Evolutionary conservation across 768 basidiomycete genomes (phyloP).

Genomic region (Boletus speciosus): DNA sequence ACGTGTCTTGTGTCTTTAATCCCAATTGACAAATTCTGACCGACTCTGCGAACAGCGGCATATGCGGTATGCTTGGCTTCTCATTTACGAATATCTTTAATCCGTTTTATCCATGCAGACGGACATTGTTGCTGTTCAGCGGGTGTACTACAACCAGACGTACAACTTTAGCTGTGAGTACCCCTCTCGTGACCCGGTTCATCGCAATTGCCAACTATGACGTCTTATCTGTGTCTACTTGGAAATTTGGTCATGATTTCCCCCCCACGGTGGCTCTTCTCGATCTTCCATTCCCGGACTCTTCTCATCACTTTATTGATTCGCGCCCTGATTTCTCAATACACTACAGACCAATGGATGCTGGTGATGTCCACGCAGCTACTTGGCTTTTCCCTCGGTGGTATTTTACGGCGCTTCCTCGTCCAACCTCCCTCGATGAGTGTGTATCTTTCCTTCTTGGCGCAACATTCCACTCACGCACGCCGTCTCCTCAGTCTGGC

Average conservation of each 20-base stretch:
- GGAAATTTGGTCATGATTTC: background rate
- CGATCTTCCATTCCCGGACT: background rate
- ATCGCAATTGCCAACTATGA: background rate
- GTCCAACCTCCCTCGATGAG: constrained; percentile 66
- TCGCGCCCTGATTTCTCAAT: background rate
- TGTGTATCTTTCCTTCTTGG: constrained; percentile 21
- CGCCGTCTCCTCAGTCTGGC: constrained; percentile 61
- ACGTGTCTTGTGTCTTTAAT: constrained; percentile 1
- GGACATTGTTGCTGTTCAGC: constrained; percentile 71
- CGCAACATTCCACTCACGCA: background rate
- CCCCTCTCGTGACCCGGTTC: background rate
- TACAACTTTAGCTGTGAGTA: constrained; percentile 49
- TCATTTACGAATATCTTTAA: background rate
- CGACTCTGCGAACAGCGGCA: constrained; percentile 30
- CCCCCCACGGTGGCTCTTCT: background rate
- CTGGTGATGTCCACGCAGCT: constrained; percentile 70
- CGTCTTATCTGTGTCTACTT: background rate
- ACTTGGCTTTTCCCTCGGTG: constrained; percentile 61
- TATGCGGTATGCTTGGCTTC: constrained; percentile 37
- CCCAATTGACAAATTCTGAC: background rate
- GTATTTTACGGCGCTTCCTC: constrained; percentile 57
- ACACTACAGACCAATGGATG: constrained; percentile 50
- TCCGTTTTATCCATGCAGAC: constrained; percentile 33
- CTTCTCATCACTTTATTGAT: background rate
- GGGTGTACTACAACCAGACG: constrained; percentile 59